Evolutionary conservation across 306 rosid genomes (phyloP), one percentile per base, ranked within the genome.

Genomic region (Pachyrhizus erosus): DNA sequence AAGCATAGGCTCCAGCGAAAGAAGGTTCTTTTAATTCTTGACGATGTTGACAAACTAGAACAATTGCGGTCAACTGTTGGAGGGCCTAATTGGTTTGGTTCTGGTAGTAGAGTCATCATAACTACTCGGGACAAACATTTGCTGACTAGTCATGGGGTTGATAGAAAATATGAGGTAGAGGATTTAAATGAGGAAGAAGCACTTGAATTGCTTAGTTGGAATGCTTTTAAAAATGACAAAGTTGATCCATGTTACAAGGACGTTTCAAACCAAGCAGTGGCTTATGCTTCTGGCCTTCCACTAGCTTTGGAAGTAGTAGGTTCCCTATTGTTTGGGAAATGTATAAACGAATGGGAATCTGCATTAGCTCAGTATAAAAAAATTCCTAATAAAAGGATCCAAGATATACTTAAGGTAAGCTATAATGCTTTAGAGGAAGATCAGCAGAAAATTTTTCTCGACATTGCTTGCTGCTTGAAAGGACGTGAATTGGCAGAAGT

Each of bases 291-390:
- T 3, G 83, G 85, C 0, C 80, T 76, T 51, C 86, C 86, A 2
- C 31, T 85, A 31, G 80, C 82, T 24, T 54, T 85, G 42, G 75
- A 81, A 42, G 71, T 81, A 15, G 77, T 64, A 26, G 86, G 83
- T 9, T 70, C 83, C 11, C 1, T 43, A 3, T 64, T 85, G 20
- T 71, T 34, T 45, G 83, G 83, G 0, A 81, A 24, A 43, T 24
- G 17, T 0, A 1, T 51, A 13, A 17, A 70, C 17, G 42, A 85
- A 62, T 85, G 88, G 80, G 5, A 17, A 11, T 61, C 61, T 40
- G 12, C 64, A 4, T 67, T 85, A 4, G 40, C 64, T 23, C 6
- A 6, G 4, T 81, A 70, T 10, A 5, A 51, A 54, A 76, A 13
- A 6, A 24, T 51, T 42, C 82, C 82, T 1, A 6, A 24, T 0